Evolutionary conservation across 257 asterid species (phyloP), one percentile per base, ranked within the genome.

Genomic region (Salvia hispanica): DNA sequence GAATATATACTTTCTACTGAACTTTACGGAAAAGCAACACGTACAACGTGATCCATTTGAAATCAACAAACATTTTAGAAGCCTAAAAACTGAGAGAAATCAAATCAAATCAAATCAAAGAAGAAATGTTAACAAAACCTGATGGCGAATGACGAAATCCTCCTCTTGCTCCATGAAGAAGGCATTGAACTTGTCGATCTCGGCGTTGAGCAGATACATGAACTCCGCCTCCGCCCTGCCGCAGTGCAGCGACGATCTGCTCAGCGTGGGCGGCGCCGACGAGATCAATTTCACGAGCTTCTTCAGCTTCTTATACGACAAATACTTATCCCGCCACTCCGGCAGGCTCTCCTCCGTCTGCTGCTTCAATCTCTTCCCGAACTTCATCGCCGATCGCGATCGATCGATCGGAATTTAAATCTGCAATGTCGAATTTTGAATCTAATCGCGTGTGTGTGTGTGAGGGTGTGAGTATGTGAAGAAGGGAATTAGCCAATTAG

Each of bases 161-260:
- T 94, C 98, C 54, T 94, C 99, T 67, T 84, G 90, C 9, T 89
- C 98, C 86, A 89, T 73, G 54, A 91, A 94, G 51, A 94, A 91
- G 15, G 86, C 86, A 74, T 94, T 94, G 68, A 94, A 87, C 58
- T 94, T 94, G 6, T 91, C 96, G 71, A 94, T 91, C 94, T 91
- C 96, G 47, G 70, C 69, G 62, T 94, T 85, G 87, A 94, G 71
- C 83, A 84, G 60, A 72, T 58, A 78, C 69, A 89, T 83, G 45
- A 94, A 94, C 71, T 79, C 87, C 4, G 89, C 79, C 79, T 87
- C 93, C 14, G 89, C 81, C 79, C 66, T 81, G 2, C 77, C 85
- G 50, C 58, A 69, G 15, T 83, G 84, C 45, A 67, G 39, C 9
- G 95, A 78, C 80, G 80, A 37, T 61, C 57, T 5, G 39, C 39